Percentiles rank a stretch among this genome's conserved stretches.
These are phyloP conservation scores for Cardiospermum halicacabum DNA, from an alignment of 345 rosid species.

Conservation along the genomic window DNA sequence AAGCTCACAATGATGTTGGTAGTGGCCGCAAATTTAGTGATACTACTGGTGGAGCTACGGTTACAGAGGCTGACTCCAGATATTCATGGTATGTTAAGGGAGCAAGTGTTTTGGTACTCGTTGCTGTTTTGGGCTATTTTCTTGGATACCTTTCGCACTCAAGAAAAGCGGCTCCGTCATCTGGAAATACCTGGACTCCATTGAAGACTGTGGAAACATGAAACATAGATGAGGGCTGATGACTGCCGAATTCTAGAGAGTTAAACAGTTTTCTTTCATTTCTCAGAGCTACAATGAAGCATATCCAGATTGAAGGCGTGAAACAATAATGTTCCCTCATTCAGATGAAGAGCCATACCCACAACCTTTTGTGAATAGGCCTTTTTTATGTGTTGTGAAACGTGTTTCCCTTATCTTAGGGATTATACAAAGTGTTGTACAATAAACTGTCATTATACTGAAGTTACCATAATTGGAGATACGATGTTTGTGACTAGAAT, in stretches of 20 bases:
- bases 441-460: not conserved
- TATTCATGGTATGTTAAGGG: constrained; percentile 54
- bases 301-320: not conserved
- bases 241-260: not conserved
- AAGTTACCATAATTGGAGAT: too few relatives aligned
- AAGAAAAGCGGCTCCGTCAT: constrained; percentile 39
- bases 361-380: constrained; percentile 4
- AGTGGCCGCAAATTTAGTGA: constrained; percentile 4
- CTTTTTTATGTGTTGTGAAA: not conserved
- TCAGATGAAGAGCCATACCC: not conserved
- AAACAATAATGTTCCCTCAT: not conserved
- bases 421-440: not conserved
- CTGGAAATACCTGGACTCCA: constrained; percentile 49
- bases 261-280: not conserved
- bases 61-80: constrained; percentile 21
- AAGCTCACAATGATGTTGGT: constrained; percentile 45
- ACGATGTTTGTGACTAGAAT: not conserved
- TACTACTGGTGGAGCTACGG: constrained; percentile 8
- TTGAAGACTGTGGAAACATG: constrained; percentile 57
- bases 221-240: constrained; percentile 10
- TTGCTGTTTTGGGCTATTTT: constrained; percentile 58
- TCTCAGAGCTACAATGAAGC: not conserved
- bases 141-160: constrained; percentile 55
- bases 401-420: not conserved
- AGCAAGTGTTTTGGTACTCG: constrained; percentile 66